Evolutionary conservation across 306 rosid species (phyloP).

Genomic region (Dalbergia cochinchinensis): DNA sequence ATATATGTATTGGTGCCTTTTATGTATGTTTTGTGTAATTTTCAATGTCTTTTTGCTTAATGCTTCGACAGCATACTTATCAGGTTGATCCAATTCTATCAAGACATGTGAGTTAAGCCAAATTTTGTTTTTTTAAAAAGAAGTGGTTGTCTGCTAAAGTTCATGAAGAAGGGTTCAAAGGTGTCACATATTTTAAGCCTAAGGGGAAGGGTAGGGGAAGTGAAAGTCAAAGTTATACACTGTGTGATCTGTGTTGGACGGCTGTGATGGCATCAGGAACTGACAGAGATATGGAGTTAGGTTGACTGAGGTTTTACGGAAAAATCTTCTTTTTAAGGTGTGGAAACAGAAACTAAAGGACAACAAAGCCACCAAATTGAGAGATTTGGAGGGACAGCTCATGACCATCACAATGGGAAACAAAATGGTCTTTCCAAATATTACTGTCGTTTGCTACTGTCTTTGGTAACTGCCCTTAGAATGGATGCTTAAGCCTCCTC

Average conservation of each 20-base stretch:
- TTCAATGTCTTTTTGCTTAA: constrained; percentile 38
- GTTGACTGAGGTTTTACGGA: constrained; percentile 52
- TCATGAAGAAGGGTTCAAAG: constrained; percentile 45
- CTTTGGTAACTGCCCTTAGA: constrained; percentile 40
- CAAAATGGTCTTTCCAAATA: constrained; percentile 54
- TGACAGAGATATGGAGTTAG: constrained; percentile 58
- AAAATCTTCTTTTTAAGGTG: constrained; percentile 58
- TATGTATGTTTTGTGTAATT: constrained; percentile 40
- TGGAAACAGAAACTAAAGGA: constrained; percentile 61
- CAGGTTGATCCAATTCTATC: constrained; percentile 52
- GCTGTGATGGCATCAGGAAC: constrained; percentile 57
- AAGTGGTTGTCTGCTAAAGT: constrained; percentile 56
- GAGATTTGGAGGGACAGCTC: constrained; percentile 52
- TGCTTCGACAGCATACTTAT: constrained; percentile 49
- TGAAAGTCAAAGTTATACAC: constrained; percentile 72
- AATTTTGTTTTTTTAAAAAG: constrained; percentile 46
- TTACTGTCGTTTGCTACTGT: constrained; percentile 52
- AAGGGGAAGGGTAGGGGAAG: constrained; percentile 39
- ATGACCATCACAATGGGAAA: constrained; percentile 53
- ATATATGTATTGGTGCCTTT: neutral
- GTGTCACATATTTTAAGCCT: constrained; percentile 21
- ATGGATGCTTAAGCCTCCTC: constrained; percentile 2
- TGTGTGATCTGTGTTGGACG: constrained; percentile 65
- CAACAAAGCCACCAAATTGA: constrained; percentile 55
- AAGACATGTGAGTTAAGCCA: constrained; percentile 61